Percentiles rank a stretch among this genome's conserved stretches.
phyloP scores from a whole-genome alignment of 2,329 filamentous ascomycete genomes.

The Trichoderma guizhouense region DNA sequence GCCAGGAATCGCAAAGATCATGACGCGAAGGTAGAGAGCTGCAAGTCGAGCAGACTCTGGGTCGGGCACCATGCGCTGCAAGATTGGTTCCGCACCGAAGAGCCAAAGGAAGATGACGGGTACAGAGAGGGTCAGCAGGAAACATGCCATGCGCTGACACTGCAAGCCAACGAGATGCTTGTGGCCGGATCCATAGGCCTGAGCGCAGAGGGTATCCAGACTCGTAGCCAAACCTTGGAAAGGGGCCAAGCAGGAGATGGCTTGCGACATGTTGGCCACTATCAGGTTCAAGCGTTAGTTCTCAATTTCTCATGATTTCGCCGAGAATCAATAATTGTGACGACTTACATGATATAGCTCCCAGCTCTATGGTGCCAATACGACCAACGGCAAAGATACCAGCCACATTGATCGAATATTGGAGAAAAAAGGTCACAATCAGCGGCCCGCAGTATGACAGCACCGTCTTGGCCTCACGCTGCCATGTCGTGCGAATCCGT shows the following conservation, averaged over 20 bases:
- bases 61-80: constrained; percentile 46
- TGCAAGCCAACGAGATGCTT: constrained; percentile 84
- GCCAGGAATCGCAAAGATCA: constrained; percentile 71
- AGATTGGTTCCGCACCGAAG: constrained; percentile 57
- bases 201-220: constrained; percentile 87
- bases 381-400: constrained; percentile 76
- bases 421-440: constrained; percentile 68
- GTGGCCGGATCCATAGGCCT: constrained; percentile 89
- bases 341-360: constrained; percentile 41
- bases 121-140: constrained; percentile 68
- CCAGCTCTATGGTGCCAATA: constrained; percentile 61
- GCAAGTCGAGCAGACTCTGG: constrained; percentile 64
- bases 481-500: constrained; percentile 85
- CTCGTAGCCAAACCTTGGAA: constrained; percentile 85
- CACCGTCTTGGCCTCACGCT: constrained; percentile 81
- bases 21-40: constrained; percentile 67
- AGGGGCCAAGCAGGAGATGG: constrained; percentile 72
- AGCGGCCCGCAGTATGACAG: constrained; percentile 67
- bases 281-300: not conserved
- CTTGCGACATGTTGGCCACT: constrained; percentile 69
- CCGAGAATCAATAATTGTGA: not conserved
- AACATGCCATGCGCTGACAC: constrained; percentile 76
- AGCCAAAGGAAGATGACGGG: constrained; percentile 72
- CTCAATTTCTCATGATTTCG: not conserved
- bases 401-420: constrained; percentile 81